phyloP scores from a whole-genome alignment of 352 stramenopile genomes.

The Thalassiosira pacifica region DNA sequence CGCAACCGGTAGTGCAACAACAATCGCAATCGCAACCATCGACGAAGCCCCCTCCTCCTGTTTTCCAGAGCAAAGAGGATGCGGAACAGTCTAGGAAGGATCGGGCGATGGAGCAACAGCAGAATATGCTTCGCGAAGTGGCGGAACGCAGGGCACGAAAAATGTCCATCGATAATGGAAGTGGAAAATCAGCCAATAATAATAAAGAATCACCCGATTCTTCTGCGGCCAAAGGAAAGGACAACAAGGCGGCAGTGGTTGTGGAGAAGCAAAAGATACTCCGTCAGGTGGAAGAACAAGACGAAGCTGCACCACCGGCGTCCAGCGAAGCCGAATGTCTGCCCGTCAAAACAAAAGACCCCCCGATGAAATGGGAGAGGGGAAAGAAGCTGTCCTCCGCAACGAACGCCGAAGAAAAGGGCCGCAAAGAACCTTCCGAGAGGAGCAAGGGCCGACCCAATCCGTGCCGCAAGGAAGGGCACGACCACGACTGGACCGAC shows the following conservation, averaged over 20 bases:
- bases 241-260: background rate
- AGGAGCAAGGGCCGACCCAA: constrained; percentile 9
- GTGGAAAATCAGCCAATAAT: background rate
- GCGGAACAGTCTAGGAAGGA: constrained; percentile 34
- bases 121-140: constrained; percentile 47
- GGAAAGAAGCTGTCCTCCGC: background rate
- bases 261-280: background rate
- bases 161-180: background rate
- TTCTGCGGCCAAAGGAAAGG: background rate
- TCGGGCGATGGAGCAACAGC: constrained; percentile 43
- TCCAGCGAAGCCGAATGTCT: constrained; percentile 10
- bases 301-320: background rate
- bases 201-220: background rate
- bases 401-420: background rate
- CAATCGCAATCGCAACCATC: background rate
- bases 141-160: constrained; percentile 39
- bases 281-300: background rate
- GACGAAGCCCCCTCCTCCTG: background rate
- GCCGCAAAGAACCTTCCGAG: background rate
- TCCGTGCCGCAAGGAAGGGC: constrained; percentile 35
- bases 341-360: background rate
- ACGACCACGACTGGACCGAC: constrained; percentile 45
- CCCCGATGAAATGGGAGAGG: constrained; percentile 19
- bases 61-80: constrained; percentile 24
- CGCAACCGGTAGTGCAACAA: background rate